phyloP scores from a whole-genome alignment of 768 basidiomycete species.

The Paxillus rubicundulus region DNA sequence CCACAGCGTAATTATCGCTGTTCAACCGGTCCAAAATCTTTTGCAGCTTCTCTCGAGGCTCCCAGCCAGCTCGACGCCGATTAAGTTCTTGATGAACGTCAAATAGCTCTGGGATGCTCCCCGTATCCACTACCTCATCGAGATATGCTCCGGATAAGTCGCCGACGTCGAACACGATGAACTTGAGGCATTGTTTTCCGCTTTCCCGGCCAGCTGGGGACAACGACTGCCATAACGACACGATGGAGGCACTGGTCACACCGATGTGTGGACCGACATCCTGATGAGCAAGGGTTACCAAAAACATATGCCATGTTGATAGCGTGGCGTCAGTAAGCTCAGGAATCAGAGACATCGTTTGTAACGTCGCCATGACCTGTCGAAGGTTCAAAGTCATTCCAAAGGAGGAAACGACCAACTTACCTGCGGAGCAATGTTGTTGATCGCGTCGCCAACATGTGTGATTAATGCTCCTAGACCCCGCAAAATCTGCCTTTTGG shows the following conservation, averaged over 20 bases:
- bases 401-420: slow-evolving; percentile 13
- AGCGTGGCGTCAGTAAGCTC: slow-evolving; percentile 79
- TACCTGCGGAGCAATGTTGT: slow-evolving; percentile 85
- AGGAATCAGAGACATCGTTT: slow-evolving; percentile 76
- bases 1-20: slow-evolving; percentile 80
- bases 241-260: slow-evolving; percentile 80
- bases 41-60: slow-evolving; percentile 52
- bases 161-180: slow-evolving; percentile 66
- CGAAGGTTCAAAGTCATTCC: slow-evolving; percentile 4
- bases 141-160: slow-evolving; percentile 53
- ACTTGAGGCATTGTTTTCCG: slow-evolving; percentile 60
- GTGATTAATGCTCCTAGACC: slow-evolving; percentile 73
- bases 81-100: slow-evolving; percentile 43
- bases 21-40: slow-evolving; percentile 70
- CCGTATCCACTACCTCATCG: slow-evolving; percentile 78
- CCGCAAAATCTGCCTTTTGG: slow-evolving; percentile 76
- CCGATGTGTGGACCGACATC: slow-evolving; percentile 86
- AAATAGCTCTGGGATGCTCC: slow-evolving; percentile 63
- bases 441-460: slow-evolving; percentile 68
- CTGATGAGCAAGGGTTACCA: slow-evolving; percentile 57
- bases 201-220: slow-evolving; percentile 46
- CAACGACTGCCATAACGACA: slow-evolving; percentile 73
- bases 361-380: slow-evolving; percentile 94
- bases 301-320: slow-evolving; percentile 75
- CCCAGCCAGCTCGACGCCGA: slow-evolving; percentile 46